phyloP scores from a whole-genome alignment of 495 filamentous ascomycete species.

The Talaromyces adpressus region DNA sequence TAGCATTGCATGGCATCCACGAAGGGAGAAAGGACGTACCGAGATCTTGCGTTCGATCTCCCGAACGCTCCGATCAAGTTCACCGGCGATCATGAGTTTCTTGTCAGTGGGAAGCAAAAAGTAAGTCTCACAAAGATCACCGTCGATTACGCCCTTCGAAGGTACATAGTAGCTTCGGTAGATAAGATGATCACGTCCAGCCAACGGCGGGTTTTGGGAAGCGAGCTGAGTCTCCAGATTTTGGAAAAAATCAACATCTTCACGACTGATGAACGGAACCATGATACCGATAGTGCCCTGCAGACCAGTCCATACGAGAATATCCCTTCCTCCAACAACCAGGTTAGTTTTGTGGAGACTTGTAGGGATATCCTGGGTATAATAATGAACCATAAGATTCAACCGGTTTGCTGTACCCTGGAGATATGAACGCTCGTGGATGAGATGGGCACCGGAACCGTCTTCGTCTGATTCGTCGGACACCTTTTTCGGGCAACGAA shows the following conservation, averaged over 20 bases:
- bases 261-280: constrained; percentile 80
- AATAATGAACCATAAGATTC: constrained; percentile 80
- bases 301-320: constrained; percentile 88
- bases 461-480: constrained; percentile 90
- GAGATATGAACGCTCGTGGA: constrained; percentile 82
- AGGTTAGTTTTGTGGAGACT: constrained; percentile 83
- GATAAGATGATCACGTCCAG: constrained; percentile 88
- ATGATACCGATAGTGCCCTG: constrained; percentile 91
- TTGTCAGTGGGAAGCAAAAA: constrained; percentile 71
- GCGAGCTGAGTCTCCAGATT: constrained; percentile 81
- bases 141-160: constrained; percentile 93
- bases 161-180: constrained; percentile 96
- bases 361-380: constrained; percentile 84
- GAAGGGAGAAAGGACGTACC: constrained; percentile 41
- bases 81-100: constrained; percentile 89
- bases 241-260: constrained; percentile 97
- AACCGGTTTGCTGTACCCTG: constrained; percentile 82
- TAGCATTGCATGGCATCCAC: not conserved
- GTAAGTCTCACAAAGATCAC: constrained; percentile 95
- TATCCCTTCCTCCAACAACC: constrained; percentile 84
- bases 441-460: constrained; percentile 78
- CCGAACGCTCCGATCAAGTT: constrained; percentile 80
- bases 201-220: constrained; percentile 74
- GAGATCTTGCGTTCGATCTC: constrained; percentile 96
- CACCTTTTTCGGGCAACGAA: constrained; percentile 79